A percentile compares a stretch with the other conserved stretches of the same genome.
Conservation (phyloP, 495 filamentous ascomycete species). For the Chaetomium fimeti region DNA sequence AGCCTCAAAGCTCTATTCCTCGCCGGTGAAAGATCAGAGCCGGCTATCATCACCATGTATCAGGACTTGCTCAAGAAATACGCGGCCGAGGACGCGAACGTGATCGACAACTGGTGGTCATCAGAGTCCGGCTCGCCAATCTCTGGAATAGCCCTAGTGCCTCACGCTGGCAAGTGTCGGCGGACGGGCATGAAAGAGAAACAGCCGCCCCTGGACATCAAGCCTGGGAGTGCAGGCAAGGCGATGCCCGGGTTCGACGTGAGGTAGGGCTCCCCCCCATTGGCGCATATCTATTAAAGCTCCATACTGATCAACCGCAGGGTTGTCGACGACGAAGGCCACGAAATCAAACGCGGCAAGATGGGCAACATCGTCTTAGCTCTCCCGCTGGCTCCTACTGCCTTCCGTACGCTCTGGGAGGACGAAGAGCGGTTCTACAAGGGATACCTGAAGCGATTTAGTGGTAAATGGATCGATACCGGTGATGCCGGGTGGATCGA, state of each 20-base stretch:
- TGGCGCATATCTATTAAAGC: background rate
- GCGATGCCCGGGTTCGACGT: constrained; percentile 91
- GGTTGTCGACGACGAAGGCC: constrained; percentile 76
- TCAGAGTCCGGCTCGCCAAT: constrained; percentile 90
- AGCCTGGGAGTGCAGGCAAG: constrained; percentile 84
- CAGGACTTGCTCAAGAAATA: constrained; percentile 66
- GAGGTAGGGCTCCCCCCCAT: constrained; percentile 8
- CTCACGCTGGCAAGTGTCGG: constrained; percentile 49
- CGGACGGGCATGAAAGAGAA: constrained; percentile 27
- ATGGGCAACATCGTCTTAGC: constrained; percentile 92
- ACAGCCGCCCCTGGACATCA: constrained; percentile 50
- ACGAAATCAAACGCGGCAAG: constrained; percentile 60
- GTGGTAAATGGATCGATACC: constrained; percentile 80
- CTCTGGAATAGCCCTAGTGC: constrained; percentile 69
- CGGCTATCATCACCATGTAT: constrained; percentile 77
- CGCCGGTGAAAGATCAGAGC: constrained; percentile 86
- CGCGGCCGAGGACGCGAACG: constrained; percentile 60
- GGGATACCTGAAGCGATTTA: constrained; percentile 76
- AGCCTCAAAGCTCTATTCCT: constrained; percentile 74
- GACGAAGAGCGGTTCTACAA: constrained; percentile 82
- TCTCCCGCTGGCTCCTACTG: constrained; percentile 79
- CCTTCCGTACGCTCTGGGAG: constrained; percentile 77
- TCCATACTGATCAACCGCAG: constrained; percentile 29
- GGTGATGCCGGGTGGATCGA: constrained; percentile 89
- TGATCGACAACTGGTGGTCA: constrained; percentile 97